Evolutionary conservation across 2,329 filamentous ascomycete genomes (phyloP).

Genomic region (Phyllosticta paracitricarpa): DNA sequence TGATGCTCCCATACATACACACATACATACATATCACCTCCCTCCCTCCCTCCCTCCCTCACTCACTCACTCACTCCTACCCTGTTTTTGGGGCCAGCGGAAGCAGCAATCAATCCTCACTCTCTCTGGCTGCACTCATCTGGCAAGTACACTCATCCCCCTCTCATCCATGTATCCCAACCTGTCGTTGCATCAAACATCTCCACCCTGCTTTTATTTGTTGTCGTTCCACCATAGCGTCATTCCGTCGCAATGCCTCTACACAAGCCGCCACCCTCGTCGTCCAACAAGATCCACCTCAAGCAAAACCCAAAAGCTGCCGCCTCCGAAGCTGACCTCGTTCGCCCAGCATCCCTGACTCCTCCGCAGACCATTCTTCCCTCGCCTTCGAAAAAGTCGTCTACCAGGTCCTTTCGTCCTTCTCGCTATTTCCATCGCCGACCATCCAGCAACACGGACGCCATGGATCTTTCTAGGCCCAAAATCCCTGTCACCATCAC

Average conservation of each 20-base stretch:
- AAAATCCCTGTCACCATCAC: slow-evolving; percentile 42
- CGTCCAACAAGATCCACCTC: not conserved
- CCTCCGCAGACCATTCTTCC: slow-evolving; percentile 4
- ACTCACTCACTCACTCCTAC: not conserved
- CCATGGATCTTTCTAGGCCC: slow-evolving; percentile 8
- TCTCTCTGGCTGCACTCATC: no score
- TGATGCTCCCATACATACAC: no score
- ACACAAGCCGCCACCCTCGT: not conserved
- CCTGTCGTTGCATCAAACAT: not conserved
- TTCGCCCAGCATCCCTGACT: not conserved
- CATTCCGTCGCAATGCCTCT: slow-evolving; percentile 3
- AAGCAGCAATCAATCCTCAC: no score
- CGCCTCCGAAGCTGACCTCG: slow-evolving; percentile 9
- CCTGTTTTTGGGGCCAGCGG: no score
- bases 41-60: not conserved
- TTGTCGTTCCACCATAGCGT: not conserved
- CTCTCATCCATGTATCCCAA: not conserved
- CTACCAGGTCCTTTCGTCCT: slow-evolving; percentile 4
- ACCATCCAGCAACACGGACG: not conserved
- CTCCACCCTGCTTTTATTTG: not conserved
- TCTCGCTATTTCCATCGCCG: slow-evolving; percentile 4
- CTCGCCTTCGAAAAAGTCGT: not conserved
- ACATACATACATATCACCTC: not conserved
- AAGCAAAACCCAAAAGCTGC: not conserved
- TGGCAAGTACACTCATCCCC: no score